phyloP scores from a whole-genome alignment of 1,284 basidiomycete species.

The Peniophora sp. region DNA sequence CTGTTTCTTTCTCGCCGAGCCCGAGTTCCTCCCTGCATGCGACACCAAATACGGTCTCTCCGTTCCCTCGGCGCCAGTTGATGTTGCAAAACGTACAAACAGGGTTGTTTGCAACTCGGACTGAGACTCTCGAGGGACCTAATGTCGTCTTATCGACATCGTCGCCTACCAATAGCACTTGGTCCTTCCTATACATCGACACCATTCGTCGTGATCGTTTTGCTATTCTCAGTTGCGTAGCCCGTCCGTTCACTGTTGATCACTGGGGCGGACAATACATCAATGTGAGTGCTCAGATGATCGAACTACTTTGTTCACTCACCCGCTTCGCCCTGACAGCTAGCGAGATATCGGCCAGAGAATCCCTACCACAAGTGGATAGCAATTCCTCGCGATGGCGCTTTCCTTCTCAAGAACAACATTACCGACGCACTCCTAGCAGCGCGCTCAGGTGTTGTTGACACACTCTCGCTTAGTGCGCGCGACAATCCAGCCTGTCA shows the following conservation, averaged over 20 bases:
- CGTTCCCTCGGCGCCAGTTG: background rate
- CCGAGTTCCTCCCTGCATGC: background rate
- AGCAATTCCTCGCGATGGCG: background rate
- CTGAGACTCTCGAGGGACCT: background rate
- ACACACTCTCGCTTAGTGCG: background rate
- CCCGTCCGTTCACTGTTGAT: background rate
- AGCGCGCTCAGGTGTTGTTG: background rate
- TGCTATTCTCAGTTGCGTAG: background rate
- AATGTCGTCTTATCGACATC: background rate
- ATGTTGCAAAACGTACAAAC: background rate
- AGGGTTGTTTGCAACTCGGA: background rate
- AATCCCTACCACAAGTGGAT: background rate
- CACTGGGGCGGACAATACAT: background rate
- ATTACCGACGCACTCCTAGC: background rate
- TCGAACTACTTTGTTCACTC: too few species aligned
- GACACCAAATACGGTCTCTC: background rate
- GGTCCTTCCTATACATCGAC: background rate
- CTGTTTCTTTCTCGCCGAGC: background rate
- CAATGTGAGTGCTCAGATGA: background rate
- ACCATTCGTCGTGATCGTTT: background rate
- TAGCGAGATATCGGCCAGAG: background rate
- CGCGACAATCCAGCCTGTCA: slow-evolving; percentile 1
- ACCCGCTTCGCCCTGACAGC: too few species aligned
- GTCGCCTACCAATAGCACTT: background rate
- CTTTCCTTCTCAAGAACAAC: background rate